A percentile compares a stretch with the other conserved stretches of the same genome.
phyloP scores from a whole-genome alignment of 2,329 filamentous ascomycete genomes.

The Fusarium pseudoanthophilum region DNA sequence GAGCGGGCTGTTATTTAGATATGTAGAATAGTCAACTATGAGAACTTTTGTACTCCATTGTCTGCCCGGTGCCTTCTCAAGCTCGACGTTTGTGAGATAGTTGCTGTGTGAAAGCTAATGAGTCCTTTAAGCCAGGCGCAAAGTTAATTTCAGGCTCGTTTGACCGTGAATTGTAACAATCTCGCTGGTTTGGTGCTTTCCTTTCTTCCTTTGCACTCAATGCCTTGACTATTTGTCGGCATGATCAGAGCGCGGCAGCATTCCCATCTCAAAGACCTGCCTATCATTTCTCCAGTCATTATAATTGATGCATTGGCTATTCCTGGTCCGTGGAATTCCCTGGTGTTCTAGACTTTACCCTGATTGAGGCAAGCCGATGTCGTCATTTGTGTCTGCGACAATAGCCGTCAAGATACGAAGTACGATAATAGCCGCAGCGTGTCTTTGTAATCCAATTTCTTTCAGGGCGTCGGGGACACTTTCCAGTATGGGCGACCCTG shows the following conservation, averaged over 20 bases:
- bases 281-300: neutral
- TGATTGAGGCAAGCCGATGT: neutral
- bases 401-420: neutral
- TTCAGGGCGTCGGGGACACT: neutral
- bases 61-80: too few species aligned
- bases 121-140: too few species aligned
- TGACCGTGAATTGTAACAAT: neutral
- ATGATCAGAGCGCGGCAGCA: neutral
- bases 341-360: neutral
- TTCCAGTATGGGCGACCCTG: neutral
- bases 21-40: neutral
- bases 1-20: constrained; percentile 1
- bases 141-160: too few species aligned
- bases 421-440: neutral
- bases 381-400: neutral
- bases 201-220: neutral
- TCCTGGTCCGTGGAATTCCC: neutral
- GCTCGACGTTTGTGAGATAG: neutral
- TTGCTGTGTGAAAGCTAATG: neutral
- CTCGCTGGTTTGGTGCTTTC: neutral
- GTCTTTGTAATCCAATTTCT: neutral
- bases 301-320: neutral
- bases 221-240: neutral
- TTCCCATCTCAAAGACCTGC: neutral
- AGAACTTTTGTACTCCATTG: neutral